Base-by-base conservation (phyloP, 78 protist species). In the Guillardia theta region DNA sequence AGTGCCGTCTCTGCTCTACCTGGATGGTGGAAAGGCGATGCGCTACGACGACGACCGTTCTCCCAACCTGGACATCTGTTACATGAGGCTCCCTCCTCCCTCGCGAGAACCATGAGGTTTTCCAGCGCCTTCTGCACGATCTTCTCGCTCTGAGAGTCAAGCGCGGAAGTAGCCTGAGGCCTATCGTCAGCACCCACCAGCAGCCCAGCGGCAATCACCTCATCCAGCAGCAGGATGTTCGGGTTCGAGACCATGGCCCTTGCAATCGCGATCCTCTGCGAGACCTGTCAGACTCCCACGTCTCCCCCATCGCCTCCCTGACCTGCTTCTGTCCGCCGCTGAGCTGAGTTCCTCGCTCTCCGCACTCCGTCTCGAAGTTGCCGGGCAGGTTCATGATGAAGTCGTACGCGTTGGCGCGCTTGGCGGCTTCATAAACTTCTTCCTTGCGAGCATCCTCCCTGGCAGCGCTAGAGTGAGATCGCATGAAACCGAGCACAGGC, bases 201-300 rank as follows among this genome's bases (percentile, higher is more conserved):
- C 37, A 99, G 94, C 48, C 50, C 64, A n/a, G n/a, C n/a, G n/a
- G n/a, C n/a, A n/a, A n/a, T n/a, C n/a, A 53, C 98, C 95, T 98
- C 99, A 94, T 99, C 99, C 21, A 99, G 97, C 19, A 99, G 58
- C 41, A 99, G 93, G 46, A 99, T 94, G 48, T 58, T 77, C 12
- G 99, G 99, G 83, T 97, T 87, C 36, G 99, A 97, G 44, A 98
- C 70, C 41, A 98, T 87, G 2, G 98, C 99, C 0, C 99, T 95
- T 0, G 99, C 99, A 24, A 98, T 96, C 33, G 98, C 98, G 70
- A 98, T 94, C 58, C 99, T 95, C 88, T 98, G 98, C 96, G n/a
- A n/a, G n/a, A n/a, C n/a, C n/a, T n/a, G n/a, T n/a, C n/a, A n/a
- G n/a, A n/a, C 50, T n/a, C n/a, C n/a, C n/a, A n/a, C n/a, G n/a